Conservation (phyloP, 352 stramenopile species). For the Phytophthora podocarpi region DNA sequence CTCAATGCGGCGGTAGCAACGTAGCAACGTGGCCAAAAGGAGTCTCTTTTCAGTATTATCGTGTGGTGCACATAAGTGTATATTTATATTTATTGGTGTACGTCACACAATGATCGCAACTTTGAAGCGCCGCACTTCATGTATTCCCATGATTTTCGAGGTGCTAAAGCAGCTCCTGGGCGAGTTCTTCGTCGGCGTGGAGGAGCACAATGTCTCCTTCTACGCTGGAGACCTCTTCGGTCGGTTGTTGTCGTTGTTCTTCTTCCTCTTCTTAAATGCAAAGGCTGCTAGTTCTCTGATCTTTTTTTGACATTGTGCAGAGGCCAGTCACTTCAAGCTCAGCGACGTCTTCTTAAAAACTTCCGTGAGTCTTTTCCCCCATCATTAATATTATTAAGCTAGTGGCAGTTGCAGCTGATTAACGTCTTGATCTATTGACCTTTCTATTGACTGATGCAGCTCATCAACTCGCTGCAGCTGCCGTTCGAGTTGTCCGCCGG, state of each 20-base stretch:
- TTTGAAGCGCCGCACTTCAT: no score
- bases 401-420: no score
- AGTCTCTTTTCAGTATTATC: no score
- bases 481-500: conserved; percentile 68
- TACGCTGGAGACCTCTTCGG: conserved; percentile 79
- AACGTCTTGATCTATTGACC: not conserved
- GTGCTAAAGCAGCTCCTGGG: conserved; percentile 55
- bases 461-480: conserved; percentile 69
- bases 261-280: conserved; percentile 1
- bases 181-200: conserved; percentile 73
- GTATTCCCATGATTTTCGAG: conserved; percentile 68
- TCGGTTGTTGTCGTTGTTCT: conserved; percentile 15
- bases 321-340: conserved; percentile 69
- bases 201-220: conserved; percentile 62
- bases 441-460: conserved; percentile 19
- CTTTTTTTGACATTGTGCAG: conserved; percentile 35
- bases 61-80: no score
- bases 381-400: not conserved
- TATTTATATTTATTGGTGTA: no score
- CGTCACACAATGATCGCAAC: not conserved
- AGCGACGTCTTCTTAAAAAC: conserved; percentile 70
- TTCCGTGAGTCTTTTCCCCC: conserved; percentile 30
- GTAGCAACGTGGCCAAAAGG: no score
- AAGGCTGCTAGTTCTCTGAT: no score
- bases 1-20: no score